These are phyloP conservation scores for Xylaria venustula DNA, from an alignment of 495 filamentous ascomycete species.

Conservation along the genomic window DNA sequence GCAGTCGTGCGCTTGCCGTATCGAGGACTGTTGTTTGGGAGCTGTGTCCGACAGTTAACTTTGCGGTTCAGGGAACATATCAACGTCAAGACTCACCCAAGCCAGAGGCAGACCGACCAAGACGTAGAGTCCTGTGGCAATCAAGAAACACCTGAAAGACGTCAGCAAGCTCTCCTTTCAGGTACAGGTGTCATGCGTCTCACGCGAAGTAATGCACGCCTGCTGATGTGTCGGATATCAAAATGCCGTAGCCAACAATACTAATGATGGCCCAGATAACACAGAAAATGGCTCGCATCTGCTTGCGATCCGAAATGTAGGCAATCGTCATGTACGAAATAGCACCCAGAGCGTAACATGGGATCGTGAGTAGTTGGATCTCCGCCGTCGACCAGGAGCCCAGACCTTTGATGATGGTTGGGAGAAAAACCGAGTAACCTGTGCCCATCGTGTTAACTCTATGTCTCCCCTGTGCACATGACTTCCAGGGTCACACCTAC, in stretches of 20 bases:
- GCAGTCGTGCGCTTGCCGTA: conserved; percentile 73
- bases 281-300: conserved; percentile 60
- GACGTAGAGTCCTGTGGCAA: conserved; percentile 71
- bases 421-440: conserved; percentile 72
- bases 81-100: conserved; percentile 47
- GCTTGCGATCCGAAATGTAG: conserved; percentile 57
- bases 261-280: conserved; percentile 57
- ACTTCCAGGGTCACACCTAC: conserved; percentile 17
- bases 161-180: conserved; percentile 11
- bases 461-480: background rate
- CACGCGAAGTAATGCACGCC: conserved; percentile 65
- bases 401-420: conserved; percentile 72
- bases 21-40: conserved; percentile 55
- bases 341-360: conserved; percentile 70
- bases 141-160: conserved; percentile 59
- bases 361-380: conserved; percentile 75
- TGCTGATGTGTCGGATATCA: conserved; percentile 56
- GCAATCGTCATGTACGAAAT: conserved; percentile 63
- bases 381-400: conserved; percentile 60
- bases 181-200: background rate
- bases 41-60: conserved; percentile 17
- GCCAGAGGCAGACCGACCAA: conserved; percentile 67
- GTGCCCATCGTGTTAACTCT: background rate
- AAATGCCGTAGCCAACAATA: conserved; percentile 66
- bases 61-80: background rate